phyloP scores from a whole-genome alignment of 2,329 filamentous ascomycete species.

The Aspergillus aculeatus region DNA sequence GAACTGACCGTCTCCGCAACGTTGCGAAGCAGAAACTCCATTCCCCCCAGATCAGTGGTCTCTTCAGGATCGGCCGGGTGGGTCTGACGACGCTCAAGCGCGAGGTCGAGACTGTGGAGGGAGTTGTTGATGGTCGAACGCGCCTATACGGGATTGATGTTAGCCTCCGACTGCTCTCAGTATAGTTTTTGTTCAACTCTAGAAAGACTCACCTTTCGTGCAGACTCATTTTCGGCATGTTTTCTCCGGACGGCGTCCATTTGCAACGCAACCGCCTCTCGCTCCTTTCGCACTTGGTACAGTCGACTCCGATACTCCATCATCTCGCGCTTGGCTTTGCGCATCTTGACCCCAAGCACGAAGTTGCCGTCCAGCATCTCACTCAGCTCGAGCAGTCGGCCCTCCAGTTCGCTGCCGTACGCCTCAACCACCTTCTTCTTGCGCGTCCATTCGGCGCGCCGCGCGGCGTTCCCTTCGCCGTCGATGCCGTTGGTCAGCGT shows the following conservation, averaged over 20 bases:
- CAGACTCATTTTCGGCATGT: conserved; percentile 41
- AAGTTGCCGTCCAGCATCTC: conserved; percentile 53
- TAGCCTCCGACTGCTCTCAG: not conserved
- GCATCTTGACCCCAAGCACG: conserved; percentile 46
- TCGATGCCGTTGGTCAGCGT: conserved; percentile 43
- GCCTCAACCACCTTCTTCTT: conserved; percentile 50
- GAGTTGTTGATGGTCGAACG: conserved; percentile 44
- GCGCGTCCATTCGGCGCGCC: conserved; percentile 42
- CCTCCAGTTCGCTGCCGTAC: conserved; percentile 50
- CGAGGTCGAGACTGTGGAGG: conserved; percentile 43
- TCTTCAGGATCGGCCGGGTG: conserved; percentile 16
- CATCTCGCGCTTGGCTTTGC: conserved; percentile 47
- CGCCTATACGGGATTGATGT: conserved; percentile 23
- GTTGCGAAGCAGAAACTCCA: conserved; percentile 45
- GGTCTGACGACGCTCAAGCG: conserved; percentile 39
- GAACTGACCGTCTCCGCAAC: conserved; percentile 44
- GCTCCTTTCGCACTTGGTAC: conserved; percentile 48
- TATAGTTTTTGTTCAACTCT: no score
- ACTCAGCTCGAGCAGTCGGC: conserved; percentile 52
- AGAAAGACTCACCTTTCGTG: conserved; percentile 31
- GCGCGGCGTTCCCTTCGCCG: conserved; percentile 40
- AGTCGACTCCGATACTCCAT: conserved; percentile 48
- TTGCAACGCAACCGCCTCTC: conserved; percentile 50
- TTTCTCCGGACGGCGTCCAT: conserved; percentile 50
- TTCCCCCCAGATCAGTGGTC: conserved; percentile 27